Percentiles rank a stretch among this genome's conserved stretches.
phyloP scores from a whole-genome alignment of 306 rosid genomes.

The Inga laurina region DNA sequence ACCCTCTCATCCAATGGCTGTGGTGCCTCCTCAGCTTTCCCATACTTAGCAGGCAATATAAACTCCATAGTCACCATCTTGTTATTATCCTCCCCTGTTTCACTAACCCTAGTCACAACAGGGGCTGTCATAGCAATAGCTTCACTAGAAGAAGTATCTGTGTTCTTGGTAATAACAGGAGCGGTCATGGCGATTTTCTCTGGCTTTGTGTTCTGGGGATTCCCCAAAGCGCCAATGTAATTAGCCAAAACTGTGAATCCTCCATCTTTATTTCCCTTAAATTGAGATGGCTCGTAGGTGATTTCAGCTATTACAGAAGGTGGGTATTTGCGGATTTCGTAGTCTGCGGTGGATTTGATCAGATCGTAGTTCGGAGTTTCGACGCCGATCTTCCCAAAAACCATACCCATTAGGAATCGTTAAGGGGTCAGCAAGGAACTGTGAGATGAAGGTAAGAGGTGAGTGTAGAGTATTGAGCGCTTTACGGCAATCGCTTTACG shows the following conservation, averaged over 20 bases:
- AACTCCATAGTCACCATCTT: conserved; percentile 77
- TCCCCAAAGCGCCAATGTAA: conserved; percentile 81
- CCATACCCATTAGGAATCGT: conserved; percentile 63
- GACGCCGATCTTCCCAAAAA: conserved; percentile 68
- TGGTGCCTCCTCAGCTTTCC: conserved; percentile 79
- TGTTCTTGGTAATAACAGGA: conserved; percentile 68
- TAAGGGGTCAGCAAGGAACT: neutral
- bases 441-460: neutral
- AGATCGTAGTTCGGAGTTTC: conserved; percentile 65
- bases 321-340: conserved; percentile 71
- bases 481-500: neutral
- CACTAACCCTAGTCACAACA: conserved; percentile 52
- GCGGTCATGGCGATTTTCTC: conserved; percentile 88
- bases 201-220: conserved; percentile 69
- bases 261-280: conserved; percentile 81
- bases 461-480: neutral
- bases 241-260: conserved; percentile 72
- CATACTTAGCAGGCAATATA: conserved; percentile 58
- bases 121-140: conserved; percentile 84
- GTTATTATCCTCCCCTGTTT: conserved; percentile 21
- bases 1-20: conserved; percentile 82
- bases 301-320: conserved; percentile 73
- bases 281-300: conserved; percentile 71
- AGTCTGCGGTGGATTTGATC: conserved; percentile 51
- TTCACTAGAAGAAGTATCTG: conserved; percentile 4